phyloP scores from a whole-genome alignment of 2,329 filamentous ascomycete genomes.

The Sporothrix humicola region DNA sequence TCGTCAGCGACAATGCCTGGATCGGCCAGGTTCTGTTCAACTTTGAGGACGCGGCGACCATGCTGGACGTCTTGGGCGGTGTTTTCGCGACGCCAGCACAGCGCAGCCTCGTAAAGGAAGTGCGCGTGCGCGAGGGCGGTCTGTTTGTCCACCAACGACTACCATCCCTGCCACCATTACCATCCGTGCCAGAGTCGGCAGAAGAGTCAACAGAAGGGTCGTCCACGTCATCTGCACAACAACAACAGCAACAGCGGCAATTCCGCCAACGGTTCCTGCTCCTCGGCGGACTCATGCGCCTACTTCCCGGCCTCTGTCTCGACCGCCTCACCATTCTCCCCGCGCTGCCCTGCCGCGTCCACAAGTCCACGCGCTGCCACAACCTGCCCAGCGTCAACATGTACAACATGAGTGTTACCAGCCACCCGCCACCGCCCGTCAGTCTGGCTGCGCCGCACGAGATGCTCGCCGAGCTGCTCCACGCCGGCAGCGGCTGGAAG shows the following conservation, averaged over 20 bases:
- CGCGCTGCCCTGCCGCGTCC: constrained; percentile 35
- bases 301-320: constrained; percentile 37
- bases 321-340: constrained; percentile 39
- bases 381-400: constrained; percentile 32
- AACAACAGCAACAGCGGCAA: constrained; percentile 6
- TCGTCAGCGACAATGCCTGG: constrained; percentile 37
- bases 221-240: neutral
- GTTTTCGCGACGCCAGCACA: constrained; percentile 31
- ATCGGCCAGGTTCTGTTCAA: constrained; percentile 39
- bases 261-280: constrained; percentile 34
- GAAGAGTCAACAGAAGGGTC: neutral
- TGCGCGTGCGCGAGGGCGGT: constrained; percentile 38
- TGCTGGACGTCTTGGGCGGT: constrained; percentile 38
- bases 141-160: constrained; percentile 33
- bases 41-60: constrained; percentile 38
- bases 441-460: constrained; percentile 33
- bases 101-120: constrained; percentile 35
- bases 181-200: neutral
- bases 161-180: neutral
- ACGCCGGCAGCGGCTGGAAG: constrained; percentile 37
- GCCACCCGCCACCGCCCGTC: constrained; percentile 23
- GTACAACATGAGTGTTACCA: constrained; percentile 33
- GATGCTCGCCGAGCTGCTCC: constrained; percentile 37
- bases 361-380: constrained; percentile 34
- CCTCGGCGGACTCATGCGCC: constrained; percentile 38